These are phyloP conservation scores for Yamagishiella unicocca DNA, from an alignment of 139 green algal species.

Conservation along the genomic window DNA sequence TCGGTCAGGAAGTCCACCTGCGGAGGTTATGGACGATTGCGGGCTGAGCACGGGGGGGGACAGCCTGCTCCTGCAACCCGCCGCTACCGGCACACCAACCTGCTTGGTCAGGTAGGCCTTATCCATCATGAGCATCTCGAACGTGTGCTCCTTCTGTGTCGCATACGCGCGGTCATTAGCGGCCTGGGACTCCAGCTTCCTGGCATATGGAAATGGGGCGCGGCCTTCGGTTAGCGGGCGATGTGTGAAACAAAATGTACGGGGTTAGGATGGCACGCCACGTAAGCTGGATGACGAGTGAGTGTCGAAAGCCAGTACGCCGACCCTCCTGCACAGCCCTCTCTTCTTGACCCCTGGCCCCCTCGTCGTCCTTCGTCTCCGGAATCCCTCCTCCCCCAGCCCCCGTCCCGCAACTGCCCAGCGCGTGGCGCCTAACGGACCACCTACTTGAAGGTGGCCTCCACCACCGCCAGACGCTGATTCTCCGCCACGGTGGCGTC, in stretches of 20 bases:
- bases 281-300: no score
- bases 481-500: conserved; percentile 56
- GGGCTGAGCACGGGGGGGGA: background rate
- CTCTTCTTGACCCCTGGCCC: no score
- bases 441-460: conserved; percentile 42
- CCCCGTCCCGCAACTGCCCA: background rate
- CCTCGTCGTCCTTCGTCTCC: no score
- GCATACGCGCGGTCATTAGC: conserved; percentile 18
- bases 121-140: conserved; percentile 66
- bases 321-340: no score
- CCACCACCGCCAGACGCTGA: conserved; percentile 51
- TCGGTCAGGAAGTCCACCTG: conserved; percentile 64
- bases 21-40: background rate
- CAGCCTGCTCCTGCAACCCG: background rate
- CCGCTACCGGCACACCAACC: background rate
- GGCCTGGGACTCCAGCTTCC: conserved; percentile 45
- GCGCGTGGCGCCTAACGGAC: no score
- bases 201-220: background rate
- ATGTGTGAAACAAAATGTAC: no score
- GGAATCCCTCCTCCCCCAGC: background rate
- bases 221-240: no score
- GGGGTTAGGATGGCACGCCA: no score
- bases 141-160: conserved; percentile 52
- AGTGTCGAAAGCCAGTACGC: no score
- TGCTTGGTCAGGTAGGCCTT: conserved; percentile 70